Base-by-base conservation (phyloP, 1,284 basidiomycete genomes). In the Puccinia horiana region DNA sequence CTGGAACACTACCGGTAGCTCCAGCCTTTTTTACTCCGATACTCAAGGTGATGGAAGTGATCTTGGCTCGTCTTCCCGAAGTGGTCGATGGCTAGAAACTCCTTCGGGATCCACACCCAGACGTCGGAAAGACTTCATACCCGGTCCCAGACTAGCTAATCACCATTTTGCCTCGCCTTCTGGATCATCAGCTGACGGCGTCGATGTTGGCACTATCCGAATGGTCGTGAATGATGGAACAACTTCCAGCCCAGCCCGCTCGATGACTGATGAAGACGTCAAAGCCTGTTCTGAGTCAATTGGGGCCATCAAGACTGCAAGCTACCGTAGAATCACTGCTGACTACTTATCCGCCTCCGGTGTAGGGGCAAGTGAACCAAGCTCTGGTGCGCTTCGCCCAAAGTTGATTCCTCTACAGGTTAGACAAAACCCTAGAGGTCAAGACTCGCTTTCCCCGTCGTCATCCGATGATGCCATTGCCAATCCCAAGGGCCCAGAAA, bases 1-100 rank as follows among this genome's bases (percentile, higher is more conserved):
- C 54, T 81, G 78, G 78, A 81, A 81, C 42, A 81, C 78, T 11
- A 73, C 69, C 42, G 69, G 78, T 20, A 81, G 78, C 42, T 81
- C 78, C 8, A 81, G 78, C 72, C 58, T 81, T 20, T 81, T 81
- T 23, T 81, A 81, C 29, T 74, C 78, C 32, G 78, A 81, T 26
- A 81, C 69, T 47, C 78, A 81, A 73, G 78, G 67, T 14, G 78
- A 73, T 32, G 78, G 69, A 26, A 81, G 78, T 26, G 78, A 81
- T 35, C 40, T 61, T 14, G 54, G 52, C 40, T 81, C 78, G 37
- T 54, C 73, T 16, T 81, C 69, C 40, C 54, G 78, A 47, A 81
- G 78, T 65, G 63, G 63, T n/a, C 42, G 54, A 37, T 79, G 67
- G 63, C 37, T 73, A 40, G 69, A 72, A 52, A 74, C 67, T 14